phyloP scores from a whole-genome alignment of 345 rosid genomes.

The Euphorbia tirucalli region DNA sequence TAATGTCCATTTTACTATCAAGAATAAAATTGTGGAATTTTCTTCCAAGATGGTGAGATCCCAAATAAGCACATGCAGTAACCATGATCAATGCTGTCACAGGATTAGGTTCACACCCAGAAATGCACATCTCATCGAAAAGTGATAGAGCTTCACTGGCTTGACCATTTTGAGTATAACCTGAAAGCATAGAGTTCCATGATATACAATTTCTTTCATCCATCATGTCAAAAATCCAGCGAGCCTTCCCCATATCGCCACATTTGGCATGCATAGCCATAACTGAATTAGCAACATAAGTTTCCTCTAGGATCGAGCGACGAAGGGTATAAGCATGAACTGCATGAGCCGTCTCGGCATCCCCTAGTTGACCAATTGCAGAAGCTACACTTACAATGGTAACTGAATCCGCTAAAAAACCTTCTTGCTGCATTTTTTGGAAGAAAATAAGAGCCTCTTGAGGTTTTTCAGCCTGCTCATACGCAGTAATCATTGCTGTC shows the following conservation, averaged over 20 bases:
- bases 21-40: constrained; percentile 36
- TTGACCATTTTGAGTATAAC: constrained; percentile 51
- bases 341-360: constrained; percentile 26
- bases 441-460: constrained; percentile 22
- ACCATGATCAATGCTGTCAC: constrained; percentile 52
- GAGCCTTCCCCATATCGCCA: constrained; percentile 36
- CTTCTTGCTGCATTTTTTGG: constrained; percentile 22
- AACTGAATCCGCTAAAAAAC: constrained; percentile 39
- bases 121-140: constrained; percentile 43
- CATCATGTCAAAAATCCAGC: constrained; percentile 46
- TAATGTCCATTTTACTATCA: constrained; percentile 28
- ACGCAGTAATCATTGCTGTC: constrained; percentile 47
- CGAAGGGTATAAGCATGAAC: constrained; percentile 38
- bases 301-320: constrained; percentile 18
- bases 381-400: constrained; percentile 46
- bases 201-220: constrained; percentile 41
- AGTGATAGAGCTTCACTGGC: constrained; percentile 48
- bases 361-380: constrained; percentile 51
- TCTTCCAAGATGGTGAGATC: constrained; percentile 39
- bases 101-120: constrained; percentile 33
- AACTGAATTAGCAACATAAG: constrained; percentile 46
- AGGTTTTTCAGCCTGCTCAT: constrained; percentile 27
- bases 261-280: constrained; percentile 52
- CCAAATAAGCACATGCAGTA: constrained; percentile 53
- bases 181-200: constrained; percentile 61